Evolutionary conservation across 2,329 filamentous ascomycete species (phyloP), one percentile per base, ranked within the genome.

Genomic region (Ophiostoma sp.): DNA sequence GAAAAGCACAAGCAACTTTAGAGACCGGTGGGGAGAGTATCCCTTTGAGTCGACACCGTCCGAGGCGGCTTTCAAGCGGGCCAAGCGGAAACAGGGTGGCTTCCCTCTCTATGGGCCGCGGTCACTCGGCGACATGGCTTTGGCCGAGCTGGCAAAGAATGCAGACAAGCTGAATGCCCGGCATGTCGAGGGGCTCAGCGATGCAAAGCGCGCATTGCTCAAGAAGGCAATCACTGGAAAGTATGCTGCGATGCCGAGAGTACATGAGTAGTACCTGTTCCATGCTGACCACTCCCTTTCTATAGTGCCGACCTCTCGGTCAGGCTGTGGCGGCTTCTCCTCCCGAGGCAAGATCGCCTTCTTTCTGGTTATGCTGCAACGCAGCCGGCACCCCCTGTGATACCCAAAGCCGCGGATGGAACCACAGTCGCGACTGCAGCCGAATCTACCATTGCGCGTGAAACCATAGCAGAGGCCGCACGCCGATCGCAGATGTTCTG

Each of bases 71-170:
- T 23, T 23, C 20, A 35, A 23, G 10, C 33, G 62, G 17, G 20
- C 62, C 8, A 23, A 44, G 48, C 11, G 31, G 13, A 20, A 36
- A 5, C 17, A 57, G 20, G 69, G 23, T 6, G 69, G 33, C 23
- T 27, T 62, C 20, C 67, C 60, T 41, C 10, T 8, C 17, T 48
- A 5, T 15, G 72, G 72, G 1, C 71, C 72, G 3, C 64, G 72
- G 15, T 48, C 70, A 2, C 71, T 73, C 7, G 23, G 27, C 0
- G 62, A 52, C n/a, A 73, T 73, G 71, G 69, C 71, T 4, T 23
- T 70, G 44, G 60, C 69, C 10, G 68, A 65, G 11, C 54, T 73
- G 20, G 69, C 66, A 11, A 31, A 54, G 41, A 57, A 39, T 41
- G 67, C 68, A 11, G 44, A 15, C 27, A 52, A 39, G 27, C 68